Base-by-base conservation (phyloP, 2,329 filamentous ascomycete genomes). In the Aspergillus awamori region DNA sequence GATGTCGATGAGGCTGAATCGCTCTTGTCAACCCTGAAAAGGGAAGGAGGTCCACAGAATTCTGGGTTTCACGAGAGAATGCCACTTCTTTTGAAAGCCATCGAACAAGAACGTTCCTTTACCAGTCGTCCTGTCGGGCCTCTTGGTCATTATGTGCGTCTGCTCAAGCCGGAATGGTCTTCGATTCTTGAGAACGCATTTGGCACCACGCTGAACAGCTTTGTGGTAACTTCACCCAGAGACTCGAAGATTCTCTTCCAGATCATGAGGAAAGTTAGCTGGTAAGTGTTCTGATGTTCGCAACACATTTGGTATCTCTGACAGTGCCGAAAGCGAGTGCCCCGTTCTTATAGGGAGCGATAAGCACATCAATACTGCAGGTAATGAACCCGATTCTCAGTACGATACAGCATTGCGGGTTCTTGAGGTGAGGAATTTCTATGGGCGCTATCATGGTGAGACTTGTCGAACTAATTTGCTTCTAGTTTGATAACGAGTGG, bases 81-180 rank as follows among this genome's bases (percentile, higher is more conserved):
- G 69, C 81, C 83, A 1, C 77, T 81, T 2, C 83, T 97, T 3
- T 77, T 96, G 6, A 81, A 78, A 57, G 84, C 83, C n/a, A 91
- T 98, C 63, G 82, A 86, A 5, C 79, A 81, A n/a, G 91, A 96
- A 60, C 75, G 65, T 2, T 82, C 87, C 0, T 98, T 96, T 71
- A 79, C 81, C 24, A 80, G 85, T 47, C 88, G 84, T 63, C 95
- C 95, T 2, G 81, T 98, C 36, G 95, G 95, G 0, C 95, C 95
- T 0, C 81, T 98, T 13, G 95, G 93, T 30, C 81, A 87, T 24
- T 86, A 95, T 70, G 83, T 99, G 55, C 88, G 87, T 66, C 80
- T 99, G 24, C 79, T 87, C 38, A 88, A 94, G 66, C 89, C 91
- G 1, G 84, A 91, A 68, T 99, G 95, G 95, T 90, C 89, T 1